These are phyloP conservation scores for Melaleuca quinquenervia DNA, from an alignment of 345 rosid species.

Conservation along the genomic window DNA sequence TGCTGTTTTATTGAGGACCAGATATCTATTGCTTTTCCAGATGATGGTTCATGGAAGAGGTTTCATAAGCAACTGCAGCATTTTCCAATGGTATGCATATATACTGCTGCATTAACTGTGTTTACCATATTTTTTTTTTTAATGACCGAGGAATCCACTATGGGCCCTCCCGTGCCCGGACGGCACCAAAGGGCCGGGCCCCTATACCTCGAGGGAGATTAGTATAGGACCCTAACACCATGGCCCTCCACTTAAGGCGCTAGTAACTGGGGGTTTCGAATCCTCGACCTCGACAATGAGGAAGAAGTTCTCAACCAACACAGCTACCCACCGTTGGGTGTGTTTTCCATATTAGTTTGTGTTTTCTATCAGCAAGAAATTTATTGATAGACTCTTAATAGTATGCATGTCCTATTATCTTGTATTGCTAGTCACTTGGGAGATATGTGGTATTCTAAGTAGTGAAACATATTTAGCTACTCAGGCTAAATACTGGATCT, in stretches of 20 bases:
- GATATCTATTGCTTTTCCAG: constrained; percentile 98
- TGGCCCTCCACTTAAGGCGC: too few species aligned
- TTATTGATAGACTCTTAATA: background rate
- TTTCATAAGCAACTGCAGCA: constrained; percentile 96
- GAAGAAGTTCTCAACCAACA: too few species aligned
- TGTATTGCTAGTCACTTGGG: background rate
- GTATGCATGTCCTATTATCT: background rate
- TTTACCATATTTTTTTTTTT: background rate
- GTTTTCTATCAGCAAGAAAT: background rate
- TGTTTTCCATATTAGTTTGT: background rate
- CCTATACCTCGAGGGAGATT: too few species aligned
- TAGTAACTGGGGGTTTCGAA: too few species aligned
- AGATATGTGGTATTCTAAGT: background rate
- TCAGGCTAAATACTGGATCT: background rate
- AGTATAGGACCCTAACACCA: too few species aligned
- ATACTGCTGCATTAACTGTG: background rate
- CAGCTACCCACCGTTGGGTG: too few species aligned
- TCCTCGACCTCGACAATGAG: too few species aligned
- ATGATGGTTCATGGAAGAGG: constrained; percentile 98
- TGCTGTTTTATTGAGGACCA: constrained; percentile 17
- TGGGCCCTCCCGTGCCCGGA: too few species aligned
- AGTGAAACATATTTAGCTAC: background rate
- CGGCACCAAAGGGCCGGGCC: too few species aligned
- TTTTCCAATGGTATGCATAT: constrained; percentile 60
- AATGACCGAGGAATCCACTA: too few species aligned